phyloP scores from a whole-genome alignment of 1,139 yeast genomes.

The Torulaspora pretoriensis region DNA sequence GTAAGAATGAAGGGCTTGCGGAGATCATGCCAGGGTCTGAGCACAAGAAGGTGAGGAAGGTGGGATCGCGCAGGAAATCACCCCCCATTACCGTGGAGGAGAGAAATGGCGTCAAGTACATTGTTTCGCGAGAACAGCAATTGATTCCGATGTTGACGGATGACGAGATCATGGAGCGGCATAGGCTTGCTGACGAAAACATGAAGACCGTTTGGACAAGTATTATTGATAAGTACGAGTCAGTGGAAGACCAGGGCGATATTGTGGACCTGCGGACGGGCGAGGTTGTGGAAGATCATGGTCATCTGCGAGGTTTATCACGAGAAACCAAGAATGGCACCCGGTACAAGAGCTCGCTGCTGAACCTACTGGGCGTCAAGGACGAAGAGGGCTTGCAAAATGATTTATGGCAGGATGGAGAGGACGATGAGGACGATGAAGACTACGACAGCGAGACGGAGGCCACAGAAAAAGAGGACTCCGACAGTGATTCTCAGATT shows the following conservation, averaged over 20 bases:
- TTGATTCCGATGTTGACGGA: conserved; percentile 35
- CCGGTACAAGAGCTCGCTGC: conserved; percentile 22
- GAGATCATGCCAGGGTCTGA: conserved; percentile 1
- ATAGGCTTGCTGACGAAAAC: conserved; percentile 39
- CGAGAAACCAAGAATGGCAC: conserved; percentile 10
- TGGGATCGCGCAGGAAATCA: not conserved
- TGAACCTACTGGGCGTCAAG: conserved; percentile 23
- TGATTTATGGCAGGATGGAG: conserved; percentile 17
- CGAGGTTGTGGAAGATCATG: conserved; percentile 54
- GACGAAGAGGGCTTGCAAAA: conserved; percentile 9
- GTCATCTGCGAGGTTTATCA: conserved; percentile 47
- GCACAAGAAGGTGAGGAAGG: not conserved
- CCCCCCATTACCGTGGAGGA: not conserved
- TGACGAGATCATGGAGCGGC: conserved; percentile 34
- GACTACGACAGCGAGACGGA: conserved; percentile 15
- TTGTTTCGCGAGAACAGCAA: conserved; percentile 34
- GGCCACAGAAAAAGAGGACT: conserved; percentile 11
- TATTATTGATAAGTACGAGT: conserved; percentile 52
- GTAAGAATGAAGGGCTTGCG: not conserved
- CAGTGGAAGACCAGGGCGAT: conserved; percentile 58
- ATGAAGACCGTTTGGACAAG: conserved; percentile 46
- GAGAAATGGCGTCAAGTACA: conserved; percentile 26
- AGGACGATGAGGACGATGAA: conserved; percentile 16
- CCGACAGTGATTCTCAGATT: not conserved
- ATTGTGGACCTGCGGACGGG: conserved; percentile 62